Percentiles rank a stretch among this genome's conserved stretches.
Conservation (phyloP, 2,329 filamentous ascomycete species). For the Colletotrichum simmondsii region DNA sequence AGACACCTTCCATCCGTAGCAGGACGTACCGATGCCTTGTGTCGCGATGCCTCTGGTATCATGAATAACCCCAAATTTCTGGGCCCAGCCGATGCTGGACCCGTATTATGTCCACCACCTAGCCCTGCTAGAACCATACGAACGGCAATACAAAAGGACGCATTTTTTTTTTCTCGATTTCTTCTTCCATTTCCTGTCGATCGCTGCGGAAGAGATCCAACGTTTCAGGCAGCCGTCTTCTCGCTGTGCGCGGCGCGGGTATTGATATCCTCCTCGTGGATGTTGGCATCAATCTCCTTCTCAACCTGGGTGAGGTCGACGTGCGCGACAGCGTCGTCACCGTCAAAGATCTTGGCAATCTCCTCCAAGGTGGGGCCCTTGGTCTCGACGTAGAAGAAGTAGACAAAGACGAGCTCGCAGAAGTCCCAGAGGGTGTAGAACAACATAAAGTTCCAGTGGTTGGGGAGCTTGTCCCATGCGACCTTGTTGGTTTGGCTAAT, state of each 20-base stretch:
- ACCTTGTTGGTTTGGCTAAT: conserved; percentile 71
- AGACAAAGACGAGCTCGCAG: conserved; percentile 70
- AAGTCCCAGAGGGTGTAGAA: conserved; percentile 74
- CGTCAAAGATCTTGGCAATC: conserved; percentile 77
- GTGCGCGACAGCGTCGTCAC: conserved; percentile 66
- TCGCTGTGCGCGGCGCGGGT: conserved; percentile 30
- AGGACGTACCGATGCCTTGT: neutral
- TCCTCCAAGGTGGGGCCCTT: conserved; percentile 78
- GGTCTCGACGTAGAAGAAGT: conserved; percentile 77
- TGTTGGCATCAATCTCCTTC: conserved; percentile 58
- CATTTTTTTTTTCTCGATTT: neutral
- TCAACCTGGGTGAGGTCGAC: conserved; percentile 66
- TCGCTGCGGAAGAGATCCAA: neutral
- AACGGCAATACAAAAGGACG: conserved; percentile 18
- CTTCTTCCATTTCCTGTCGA: neutral
- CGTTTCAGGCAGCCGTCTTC: conserved; percentile 37
- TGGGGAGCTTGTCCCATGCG: conserved; percentile 68
- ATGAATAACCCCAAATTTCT: conserved; percentile 17
- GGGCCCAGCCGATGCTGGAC: neutral
- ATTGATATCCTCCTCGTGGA: conserved; percentile 48
- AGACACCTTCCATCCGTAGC: neutral
- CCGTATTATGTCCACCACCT: conserved; percentile 26
- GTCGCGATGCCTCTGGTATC: conserved; percentile 31
- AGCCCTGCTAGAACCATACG: neutral
- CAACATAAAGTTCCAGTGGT: conserved; percentile 74